These are phyloP conservation scores for Xylaria digitata DNA, from an alignment of 2,329 filamentous ascomycete species.

Conservation along the genomic window DNA sequence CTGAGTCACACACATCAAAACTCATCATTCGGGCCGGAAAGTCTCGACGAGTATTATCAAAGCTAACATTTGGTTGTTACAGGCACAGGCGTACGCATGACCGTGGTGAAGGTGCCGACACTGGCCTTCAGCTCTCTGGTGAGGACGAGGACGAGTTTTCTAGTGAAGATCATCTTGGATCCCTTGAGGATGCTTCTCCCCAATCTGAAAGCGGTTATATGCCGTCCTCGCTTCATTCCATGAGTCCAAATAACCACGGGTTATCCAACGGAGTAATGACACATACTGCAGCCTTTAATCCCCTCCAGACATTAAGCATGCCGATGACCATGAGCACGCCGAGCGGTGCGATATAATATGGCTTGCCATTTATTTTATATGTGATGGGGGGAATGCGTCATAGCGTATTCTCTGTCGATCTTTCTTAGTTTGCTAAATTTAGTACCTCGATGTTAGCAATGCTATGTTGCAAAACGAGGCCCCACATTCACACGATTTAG, in stretches of 20 bases:
- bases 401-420: slow-evolving; percentile 40
- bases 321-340: slow-evolving; percentile 72
- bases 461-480: slow-evolving; percentile 31
- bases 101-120: slow-evolving; percentile 70
- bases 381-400: slow-evolving; percentile 41
- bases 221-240: slow-evolving; percentile 62
- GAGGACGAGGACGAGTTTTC: slow-evolving; percentile 87
- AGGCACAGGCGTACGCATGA: slow-evolving; percentile 86
- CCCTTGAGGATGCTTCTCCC: slow-evolving; percentile 82
- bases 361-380: slow-evolving; percentile 36
- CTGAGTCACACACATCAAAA: slow-evolving; percentile 51
- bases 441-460: slow-evolving; percentile 43
- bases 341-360: slow-evolving; percentile 53
- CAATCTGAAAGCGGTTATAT: slow-evolving; percentile 75
- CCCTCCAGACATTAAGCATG: slow-evolving; percentile 71
- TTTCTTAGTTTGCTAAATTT: slow-evolving; percentile 39
- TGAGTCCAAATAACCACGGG: slow-evolving; percentile 51
- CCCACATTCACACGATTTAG: slow-evolving; percentile 37
- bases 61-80: slow-evolving; percentile 57
- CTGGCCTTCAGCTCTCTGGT: slow-evolving; percentile 73
- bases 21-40: slow-evolving; percentile 48
- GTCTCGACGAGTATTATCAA: slow-evolving; percentile 28
- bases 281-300: slow-evolving; percentile 62
- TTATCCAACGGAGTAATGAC: slow-evolving; percentile 48
- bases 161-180: slow-evolving; percentile 85